Base-by-base conservation (phyloP, 768 basidiomycete species). In the Boletus vermiculosoides region DNA sequence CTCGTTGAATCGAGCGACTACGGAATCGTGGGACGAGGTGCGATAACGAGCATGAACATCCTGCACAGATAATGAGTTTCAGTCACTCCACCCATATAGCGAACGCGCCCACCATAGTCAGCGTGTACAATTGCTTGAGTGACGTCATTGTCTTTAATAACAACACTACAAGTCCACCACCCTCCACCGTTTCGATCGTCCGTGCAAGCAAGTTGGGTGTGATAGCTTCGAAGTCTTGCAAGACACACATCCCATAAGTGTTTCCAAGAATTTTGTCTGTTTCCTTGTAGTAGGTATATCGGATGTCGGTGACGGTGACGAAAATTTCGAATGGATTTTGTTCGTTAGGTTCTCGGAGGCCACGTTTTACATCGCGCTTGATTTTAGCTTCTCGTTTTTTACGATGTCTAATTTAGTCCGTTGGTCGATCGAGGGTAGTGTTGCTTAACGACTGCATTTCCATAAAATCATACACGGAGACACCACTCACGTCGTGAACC, bases 281-380 rank as follows among this genome's bases (percentile, higher is more conserved):
- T 65, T 98, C 96, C 71, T 97, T 97, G 78, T 98, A 98, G 77
- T 98, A 94, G 86, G 92, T 94, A 78, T 99, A 99, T 54, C 96
- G 87, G 57, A 99, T 98, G 71, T 99, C 96, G 4, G 96, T 98
- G n/a, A 98, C 95, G 0, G 92, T 91, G 13, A 98, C 87, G 69
- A 99, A 99, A 42, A 98, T 92, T 76, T 99, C 97, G 71, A 99
- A 98, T 1, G 97, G 96, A 71, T 92, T 86, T 70, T 97, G 92
- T 56, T 99, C 94, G 68, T 97, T 95, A 2, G 89, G 85, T 66
- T 99, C 96, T 25, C 97, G 83, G 34, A 94, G 84, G 6, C 96
- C 96, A 13, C 93, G 84, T 73, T 97, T 98, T 31, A 97, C 87
- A 70, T 99, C 95, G 52, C 93, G 81, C 72, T 97, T 98, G 63